phyloP scores from a whole-genome alignment of 129 eudicot species.

The Lactuca saligna region DNA sequence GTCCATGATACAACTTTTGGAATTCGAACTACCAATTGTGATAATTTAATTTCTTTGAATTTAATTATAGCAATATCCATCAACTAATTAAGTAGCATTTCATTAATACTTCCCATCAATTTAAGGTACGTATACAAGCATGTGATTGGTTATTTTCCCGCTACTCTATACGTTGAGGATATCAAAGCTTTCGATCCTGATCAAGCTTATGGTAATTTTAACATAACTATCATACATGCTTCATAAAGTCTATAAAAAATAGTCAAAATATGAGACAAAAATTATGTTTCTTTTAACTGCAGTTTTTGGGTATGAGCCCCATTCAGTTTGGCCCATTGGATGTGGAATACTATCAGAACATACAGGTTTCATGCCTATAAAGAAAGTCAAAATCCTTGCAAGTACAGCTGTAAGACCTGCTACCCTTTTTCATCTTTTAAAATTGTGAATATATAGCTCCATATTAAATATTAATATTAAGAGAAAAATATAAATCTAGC shows the following conservation, averaged over 20 bases:
- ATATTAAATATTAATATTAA: too few species aligned
- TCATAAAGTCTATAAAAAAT: neutral
- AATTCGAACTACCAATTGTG: neutral
- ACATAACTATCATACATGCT: neutral
- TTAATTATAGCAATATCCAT: neutral
- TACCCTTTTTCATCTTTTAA: conserved; percentile 20
- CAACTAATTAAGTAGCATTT: conserved; percentile 5
- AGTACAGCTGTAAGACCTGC: conserved; percentile 75
- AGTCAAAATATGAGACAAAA: neutral
- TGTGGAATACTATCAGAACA: conserved; percentile 65
- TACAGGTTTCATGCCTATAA: conserved; percentile 78
- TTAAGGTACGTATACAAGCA: conserved; percentile 85
- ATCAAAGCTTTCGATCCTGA: conserved; percentile 78
- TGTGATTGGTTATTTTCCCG: conserved; percentile 81
- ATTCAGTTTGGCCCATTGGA: conserved; percentile 92
- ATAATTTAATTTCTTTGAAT: neutral
- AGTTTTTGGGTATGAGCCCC: conserved; percentile 95
- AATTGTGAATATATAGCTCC: neutral
- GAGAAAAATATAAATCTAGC: too few species aligned
- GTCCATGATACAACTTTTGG: neutral
- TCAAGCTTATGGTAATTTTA: conserved; percentile 64
- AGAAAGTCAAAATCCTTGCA: conserved; percentile 75
- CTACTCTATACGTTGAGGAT: conserved; percentile 75
- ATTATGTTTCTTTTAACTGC: conserved; percentile 21
- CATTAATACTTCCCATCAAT: conserved; percentile 2